Evolutionary conservation across 345 rosid species (phyloP).

Genomic region (Eutrema japonicum): DNA sequence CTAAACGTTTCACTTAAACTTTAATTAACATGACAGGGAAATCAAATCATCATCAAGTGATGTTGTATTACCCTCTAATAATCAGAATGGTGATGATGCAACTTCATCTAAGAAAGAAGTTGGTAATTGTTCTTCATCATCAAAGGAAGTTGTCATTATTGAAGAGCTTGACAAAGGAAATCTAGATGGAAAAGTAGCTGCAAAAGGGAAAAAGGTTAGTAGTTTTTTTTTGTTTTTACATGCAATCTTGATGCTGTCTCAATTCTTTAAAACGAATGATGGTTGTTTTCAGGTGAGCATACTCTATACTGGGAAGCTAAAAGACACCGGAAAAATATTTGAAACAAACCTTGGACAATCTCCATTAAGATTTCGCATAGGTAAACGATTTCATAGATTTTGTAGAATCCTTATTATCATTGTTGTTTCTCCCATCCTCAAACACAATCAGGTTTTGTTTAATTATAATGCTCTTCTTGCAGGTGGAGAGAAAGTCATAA

Average conservation of each 20-base stretch:
- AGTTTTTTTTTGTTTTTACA: neutral
- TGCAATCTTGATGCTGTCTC: constrained; percentile 10
- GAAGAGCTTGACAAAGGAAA: constrained; percentile 54
- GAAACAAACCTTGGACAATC: constrained; percentile 49
- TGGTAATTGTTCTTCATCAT: constrained; percentile 29
- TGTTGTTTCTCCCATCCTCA: constrained; percentile 5
- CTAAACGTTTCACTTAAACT: too few species aligned
- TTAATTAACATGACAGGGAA: too few species aligned
- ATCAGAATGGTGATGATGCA: constrained; percentile 32
- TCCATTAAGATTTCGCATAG: constrained; percentile 53
- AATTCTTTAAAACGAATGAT: neutral
- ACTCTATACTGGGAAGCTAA: constrained; percentile 52
- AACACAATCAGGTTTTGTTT: neutral
- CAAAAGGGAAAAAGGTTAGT: constrained; percentile 55
- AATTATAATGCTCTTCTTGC: constrained; percentile 20
- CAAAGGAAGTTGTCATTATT: constrained; percentile 47
- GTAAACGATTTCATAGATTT: constrained; percentile 36
- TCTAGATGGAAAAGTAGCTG: constrained; percentile 52
- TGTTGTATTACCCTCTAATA: neutral
- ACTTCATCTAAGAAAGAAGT: constrained; percentile 24
- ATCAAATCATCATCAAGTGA: too few species aligned
- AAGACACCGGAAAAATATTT: constrained; percentile 52
- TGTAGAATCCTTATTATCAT: neutral
- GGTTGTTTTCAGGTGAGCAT: constrained; percentile 52
- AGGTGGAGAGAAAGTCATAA: constrained; percentile 51